Conservation (phyloP, 257 asterid genomes). For the Nicotiana sylvestris region DNA sequence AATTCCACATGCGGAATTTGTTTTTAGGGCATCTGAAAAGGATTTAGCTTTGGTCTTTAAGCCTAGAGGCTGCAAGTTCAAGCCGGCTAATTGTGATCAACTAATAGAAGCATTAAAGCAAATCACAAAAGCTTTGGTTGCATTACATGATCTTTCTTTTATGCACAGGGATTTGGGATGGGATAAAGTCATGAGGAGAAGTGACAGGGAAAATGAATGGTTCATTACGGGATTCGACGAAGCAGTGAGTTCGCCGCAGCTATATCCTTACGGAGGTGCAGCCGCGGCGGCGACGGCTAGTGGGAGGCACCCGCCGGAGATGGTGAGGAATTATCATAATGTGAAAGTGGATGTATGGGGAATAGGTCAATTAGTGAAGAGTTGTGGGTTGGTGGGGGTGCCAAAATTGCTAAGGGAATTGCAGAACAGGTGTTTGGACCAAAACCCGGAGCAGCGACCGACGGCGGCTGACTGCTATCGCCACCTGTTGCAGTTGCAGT, state of each 20-base stretch:
- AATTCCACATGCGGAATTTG: conserved; percentile 37
- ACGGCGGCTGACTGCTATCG: conserved; percentile 58
- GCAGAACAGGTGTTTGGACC: conserved; percentile 49
- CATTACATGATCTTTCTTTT: conserved; percentile 39
- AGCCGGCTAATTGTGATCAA: conserved; percentile 32
- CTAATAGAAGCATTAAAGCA: conserved; percentile 36
- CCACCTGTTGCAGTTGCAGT: conserved; percentile 51
- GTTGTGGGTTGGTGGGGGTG: conserved; percentile 34
- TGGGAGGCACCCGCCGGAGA: conserved; percentile 42
- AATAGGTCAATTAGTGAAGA: conserved; percentile 45
- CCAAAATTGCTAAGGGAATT: conserved; percentile 40
- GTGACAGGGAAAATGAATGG: conserved; percentile 36
- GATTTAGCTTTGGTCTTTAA: conserved; percentile 36
- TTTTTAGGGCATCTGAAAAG: conserved; percentile 33
- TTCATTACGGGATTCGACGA: conserved; percentile 37
- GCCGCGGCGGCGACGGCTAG: conserved; percentile 20
- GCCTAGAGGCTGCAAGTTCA: conserved; percentile 37
- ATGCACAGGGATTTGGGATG: conserved; percentile 46
- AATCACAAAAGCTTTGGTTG: conserved; percentile 42
- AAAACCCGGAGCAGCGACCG: conserved; percentile 47
- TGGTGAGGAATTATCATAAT: conserved; percentile 38
- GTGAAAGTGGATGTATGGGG: conserved; percentile 53
- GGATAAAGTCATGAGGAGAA: conserved; percentile 40
- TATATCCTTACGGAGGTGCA: conserved; percentile 26
- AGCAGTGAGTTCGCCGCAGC: conserved; percentile 41